phyloP scores from a whole-genome alignment of 2,329 filamentous ascomycete genomes.

The Fusarium haematococcum region DNA sequence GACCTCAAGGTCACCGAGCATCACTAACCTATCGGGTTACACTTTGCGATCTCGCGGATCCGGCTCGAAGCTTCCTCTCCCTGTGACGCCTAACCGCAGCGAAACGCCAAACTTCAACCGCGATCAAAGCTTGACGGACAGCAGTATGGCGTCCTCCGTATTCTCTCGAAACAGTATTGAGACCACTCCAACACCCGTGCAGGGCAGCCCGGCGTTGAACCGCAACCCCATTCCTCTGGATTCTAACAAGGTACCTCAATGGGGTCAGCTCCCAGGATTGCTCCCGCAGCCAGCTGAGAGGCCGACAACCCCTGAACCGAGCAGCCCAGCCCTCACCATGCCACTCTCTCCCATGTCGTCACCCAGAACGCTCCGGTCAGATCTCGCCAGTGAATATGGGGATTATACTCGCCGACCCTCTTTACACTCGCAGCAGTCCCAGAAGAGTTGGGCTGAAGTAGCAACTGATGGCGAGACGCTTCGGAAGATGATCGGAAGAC shows the following conservation, averaged over 20 bases:
- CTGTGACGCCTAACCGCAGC: conserved; percentile 52
- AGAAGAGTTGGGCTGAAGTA: conserved; percentile 57
- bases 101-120: conserved; percentile 50
- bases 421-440: conserved; percentile 50
- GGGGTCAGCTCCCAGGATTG: conserved; percentile 40
- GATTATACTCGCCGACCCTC: conserved; percentile 30
- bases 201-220: conserved; percentile 47
- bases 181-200: conserved; percentile 48
- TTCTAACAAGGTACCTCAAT: conserved; percentile 30
- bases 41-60: conserved; percentile 51
- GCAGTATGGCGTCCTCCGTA: conserved; percentile 57
- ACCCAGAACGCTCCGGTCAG: conserved; percentile 42
- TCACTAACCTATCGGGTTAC: conserved; percentile 43
- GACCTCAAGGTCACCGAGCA: conserved; percentile 42
- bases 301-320: conserved; percentile 29
- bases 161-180: conserved; percentile 54
- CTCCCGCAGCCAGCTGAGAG: conserved; percentile 7
- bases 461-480: conserved; percentile 43
- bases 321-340: conserved; percentile 42
- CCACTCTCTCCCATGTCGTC: conserved; percentile 50
- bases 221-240: conserved; percentile 21
- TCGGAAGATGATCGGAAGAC: conserved; percentile 19
- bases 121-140: conserved; percentile 56
- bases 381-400: conserved; percentile 32
- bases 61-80: conserved; percentile 54